phyloP scores from a whole-genome alignment of 2,329 filamentous ascomycete genomes.

The Fusarium sp. region DNA sequence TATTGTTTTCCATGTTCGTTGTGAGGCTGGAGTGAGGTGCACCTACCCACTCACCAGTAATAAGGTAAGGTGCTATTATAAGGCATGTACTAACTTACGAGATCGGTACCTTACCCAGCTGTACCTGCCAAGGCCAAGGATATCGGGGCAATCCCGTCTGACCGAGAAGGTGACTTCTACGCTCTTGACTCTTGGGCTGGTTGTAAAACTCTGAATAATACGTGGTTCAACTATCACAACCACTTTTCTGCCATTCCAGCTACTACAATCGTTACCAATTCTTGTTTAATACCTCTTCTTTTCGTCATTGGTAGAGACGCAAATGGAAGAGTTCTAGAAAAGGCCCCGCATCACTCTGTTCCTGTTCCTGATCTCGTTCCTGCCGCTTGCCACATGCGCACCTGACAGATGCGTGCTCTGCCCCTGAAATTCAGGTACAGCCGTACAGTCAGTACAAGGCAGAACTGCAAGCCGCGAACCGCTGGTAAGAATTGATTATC shows the following conservation, averaged over 20 bases:
- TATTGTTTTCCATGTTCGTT: neutral
- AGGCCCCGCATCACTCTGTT: slow-evolving; percentile 37
- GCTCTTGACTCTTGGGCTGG: neutral
- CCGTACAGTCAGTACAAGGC: neutral
- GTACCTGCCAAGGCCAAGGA: neutral
- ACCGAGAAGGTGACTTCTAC: neutral
- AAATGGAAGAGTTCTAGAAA: slow-evolving; percentile 43
- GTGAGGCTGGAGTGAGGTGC: neutral
- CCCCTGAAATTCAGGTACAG: slow-evolving; percentile 11
- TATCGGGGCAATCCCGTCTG: neutral
- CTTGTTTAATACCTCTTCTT: neutral
- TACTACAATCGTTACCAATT: neutral
- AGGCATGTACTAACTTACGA: neutral
- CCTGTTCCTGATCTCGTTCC: slow-evolving; percentile 37
- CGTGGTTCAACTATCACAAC: neutral
- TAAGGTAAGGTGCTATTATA: neutral
- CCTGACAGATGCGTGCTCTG: slow-evolving; percentile 15
- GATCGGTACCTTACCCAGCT: neutral
- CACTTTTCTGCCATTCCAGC: neutral
- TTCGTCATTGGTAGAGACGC: slow-evolving; percentile 25
- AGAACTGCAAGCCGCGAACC: neutral
- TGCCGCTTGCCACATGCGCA: slow-evolving; percentile 26
- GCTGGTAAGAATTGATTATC: neutral
- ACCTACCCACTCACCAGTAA: neutral
- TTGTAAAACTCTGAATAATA: neutral